Evolutionary conservation across 352 stramenopile genomes (phyloP), one percentile per base, ranked within the genome.

Genomic region (Peronospora farinosa): DNA sequence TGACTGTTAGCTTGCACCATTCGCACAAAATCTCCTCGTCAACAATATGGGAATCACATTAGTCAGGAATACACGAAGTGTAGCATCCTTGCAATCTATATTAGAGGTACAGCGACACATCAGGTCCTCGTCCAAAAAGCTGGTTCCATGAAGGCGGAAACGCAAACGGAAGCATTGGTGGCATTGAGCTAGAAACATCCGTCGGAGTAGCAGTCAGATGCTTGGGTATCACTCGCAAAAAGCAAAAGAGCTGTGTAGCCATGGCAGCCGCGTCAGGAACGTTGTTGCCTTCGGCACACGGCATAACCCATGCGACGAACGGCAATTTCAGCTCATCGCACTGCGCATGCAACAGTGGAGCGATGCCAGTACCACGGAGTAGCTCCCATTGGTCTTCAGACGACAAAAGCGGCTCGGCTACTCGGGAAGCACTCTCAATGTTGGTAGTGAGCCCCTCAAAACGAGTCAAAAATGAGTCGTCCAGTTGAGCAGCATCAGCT

Each of bases 251-350:
- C 21, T 82, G 64, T n/a, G 61, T 67, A 10, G 75, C 56, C 60
- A 90, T 72, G 3, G 63, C 64, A 15, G 67, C 60, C 6, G 81
- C 81, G 16, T 92, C 78, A 0, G 74, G 74, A 5, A 92, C 76
- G 54, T 92, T 92, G 60, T 92, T 76, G 8, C 81, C 81, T 56
- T 92, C 81, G 0, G 81, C 69, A 41, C 78, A 90, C 12, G 72
- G 66, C 67, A 90, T 74, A 32, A 92, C 43, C 39, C 84, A 72
- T 23, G 73, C 69, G 7, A 86, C 65, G 16, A 84, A 75, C 19
- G 67, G 48, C 17, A 81, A 16, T 10, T 71, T 64, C 9, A 47
- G 38, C 15, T 65, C 49, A 12, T 63, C 47, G 49, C 74, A 79
- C 12, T 70, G 36, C 7, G 47, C 40, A 37, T 79, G 58, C 5